Evolutionary conservation across 2,329 filamentous ascomycete genomes (phyloP), one percentile per base, ranked within the genome.

Genomic region (Diaporthe sp.): DNA sequence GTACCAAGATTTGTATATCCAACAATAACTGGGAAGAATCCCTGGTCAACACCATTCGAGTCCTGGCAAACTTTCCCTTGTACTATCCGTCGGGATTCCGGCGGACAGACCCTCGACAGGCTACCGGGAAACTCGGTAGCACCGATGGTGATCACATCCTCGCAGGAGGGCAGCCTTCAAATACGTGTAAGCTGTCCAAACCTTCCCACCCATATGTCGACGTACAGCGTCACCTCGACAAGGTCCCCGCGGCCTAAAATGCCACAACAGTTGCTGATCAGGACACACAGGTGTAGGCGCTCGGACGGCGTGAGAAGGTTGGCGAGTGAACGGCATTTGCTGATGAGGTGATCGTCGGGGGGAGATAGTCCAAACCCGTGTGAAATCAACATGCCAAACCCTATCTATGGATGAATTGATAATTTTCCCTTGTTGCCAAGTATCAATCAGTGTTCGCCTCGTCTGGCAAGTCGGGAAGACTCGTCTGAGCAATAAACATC

Each of bases 21-120:
- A 68, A 53, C 65, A 68, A 68, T 68, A 68, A 68, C 46, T 68
- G 65, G 65, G 65, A 68, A 39, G 22, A 53, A 17, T 37, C 44
- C 62, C 65, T 53, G 31, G 65, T 67, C 61, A 31, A 67, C 44
- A 34, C 61, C 39, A 31, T 62, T 7, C 28, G 19, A 49, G 61
- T 67, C 42, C 44, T 28, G n/a, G 61, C 46, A 39, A 53, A 28
- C 39, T 28, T 53, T 53, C 46, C n/a, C 62, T 22, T 22, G 10
- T 12, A 19, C 46, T 25, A 53, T 39, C 46, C 46, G 34, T 68
- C 65, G 65, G 46, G 22, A 67, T 13, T 68, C 39, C 22, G n/a
- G 46, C 65, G 46, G 46, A 28, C 65, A 39, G 46, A 53, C 65
- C 31, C 46, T 68, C 44, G 34, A 53, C 46, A 39, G 31, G 8